Evolutionary conservation across 495 filamentous ascomycete genomes (phyloP).

Genomic region (Aspergillus nidulans): DNA sequence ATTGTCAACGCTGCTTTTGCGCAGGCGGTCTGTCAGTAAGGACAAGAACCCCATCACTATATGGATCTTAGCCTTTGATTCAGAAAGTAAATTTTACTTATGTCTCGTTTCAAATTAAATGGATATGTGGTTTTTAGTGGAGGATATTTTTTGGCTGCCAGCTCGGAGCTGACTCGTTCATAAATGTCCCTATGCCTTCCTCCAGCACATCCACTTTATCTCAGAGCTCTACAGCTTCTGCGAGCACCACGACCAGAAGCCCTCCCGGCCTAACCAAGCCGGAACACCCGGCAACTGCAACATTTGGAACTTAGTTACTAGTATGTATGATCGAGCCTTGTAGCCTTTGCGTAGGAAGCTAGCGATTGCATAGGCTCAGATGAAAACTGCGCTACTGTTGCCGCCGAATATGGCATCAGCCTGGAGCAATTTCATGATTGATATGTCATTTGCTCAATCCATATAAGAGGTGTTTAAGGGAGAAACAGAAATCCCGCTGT

Average conservation of each 20-base stretch:
- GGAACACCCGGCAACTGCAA: slow-evolving; percentile 17
- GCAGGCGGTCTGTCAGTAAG: too few relatives aligned
- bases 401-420: slow-evolving; percentile 17
- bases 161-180: too few relatives aligned
- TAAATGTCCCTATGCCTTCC: background rate
- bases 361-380: background rate
- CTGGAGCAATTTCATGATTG: slow-evolving; percentile 24
- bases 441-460: background rate
- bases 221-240: background rate
- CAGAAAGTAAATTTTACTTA: too few relatives aligned
- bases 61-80: too few relatives aligned
- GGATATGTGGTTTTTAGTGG: too few relatives aligned
- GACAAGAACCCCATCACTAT: too few relatives aligned
- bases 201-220: slow-evolving; percentile 3
- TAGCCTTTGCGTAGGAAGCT: background rate
- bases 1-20: too few relatives aligned
- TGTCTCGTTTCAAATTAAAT: too few relatives aligned
- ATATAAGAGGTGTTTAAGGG: background rate
- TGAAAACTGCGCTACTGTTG: slow-evolving; percentile 6
- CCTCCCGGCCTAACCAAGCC: slow-evolving; percentile 16
- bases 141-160: too few relatives aligned
- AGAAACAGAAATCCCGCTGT: slow-evolving; percentile 11
- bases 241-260: slow-evolving; percentile 4
- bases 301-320: slow-evolving; percentile 13
- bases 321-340: background rate